Evolutionary conservation across 768 basidiomycete species (phyloP).

Genomic region (Mycena latifolia): DNA sequence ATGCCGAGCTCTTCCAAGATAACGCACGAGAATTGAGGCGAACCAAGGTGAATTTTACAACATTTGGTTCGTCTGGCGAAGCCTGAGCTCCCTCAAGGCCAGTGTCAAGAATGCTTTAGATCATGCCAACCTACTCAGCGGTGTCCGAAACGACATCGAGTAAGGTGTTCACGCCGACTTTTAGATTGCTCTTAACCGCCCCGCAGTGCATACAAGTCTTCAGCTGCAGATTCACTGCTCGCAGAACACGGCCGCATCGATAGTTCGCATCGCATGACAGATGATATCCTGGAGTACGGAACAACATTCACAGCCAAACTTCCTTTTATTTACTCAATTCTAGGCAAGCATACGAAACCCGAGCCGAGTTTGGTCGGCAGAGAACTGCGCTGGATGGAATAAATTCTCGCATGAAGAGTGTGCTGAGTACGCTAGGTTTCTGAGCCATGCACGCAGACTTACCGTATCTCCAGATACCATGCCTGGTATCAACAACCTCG

Average conservation of each 20-base stretch:
- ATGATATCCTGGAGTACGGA: conserved; percentile 87
- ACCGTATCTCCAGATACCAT: conserved; percentile 73
- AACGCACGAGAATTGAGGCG: conserved; percentile 86
- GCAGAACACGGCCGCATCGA: conserved; percentile 92
- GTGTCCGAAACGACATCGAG: conserved; percentile 97
- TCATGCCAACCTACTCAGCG: conserved; percentile 87
- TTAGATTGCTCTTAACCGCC: conserved; percentile 5
- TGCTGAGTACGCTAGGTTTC: conserved; percentile 72
- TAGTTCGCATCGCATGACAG: conserved; percentile 94
- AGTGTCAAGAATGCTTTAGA: conserved; percentile 89
- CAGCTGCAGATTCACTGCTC: conserved; percentile 87
- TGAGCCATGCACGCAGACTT: background rate
- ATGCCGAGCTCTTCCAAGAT: conserved; percentile 91
- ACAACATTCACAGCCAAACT: conserved; percentile 8
- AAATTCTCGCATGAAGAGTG: conserved; percentile 85
- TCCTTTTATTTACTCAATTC: conserved; percentile 1
- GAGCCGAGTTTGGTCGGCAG: conserved; percentile 92
- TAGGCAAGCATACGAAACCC: conserved; percentile 98
- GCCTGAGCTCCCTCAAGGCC: conserved; percentile 53
- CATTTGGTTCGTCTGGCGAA: no score
- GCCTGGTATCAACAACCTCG: conserved; percentile 93
- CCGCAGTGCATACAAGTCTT: conserved; percentile 89
- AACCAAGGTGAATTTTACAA: conserved; percentile 73
- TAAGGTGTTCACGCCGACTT: conserved; percentile 51
- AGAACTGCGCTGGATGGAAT: conserved; percentile 80